Percentiles rank a stretch among this genome's conserved stretches.
These are phyloP conservation scores for Arachis stenosperma DNA, from an alignment of 306 rosid genomes.

Conservation along the genomic window DNA sequence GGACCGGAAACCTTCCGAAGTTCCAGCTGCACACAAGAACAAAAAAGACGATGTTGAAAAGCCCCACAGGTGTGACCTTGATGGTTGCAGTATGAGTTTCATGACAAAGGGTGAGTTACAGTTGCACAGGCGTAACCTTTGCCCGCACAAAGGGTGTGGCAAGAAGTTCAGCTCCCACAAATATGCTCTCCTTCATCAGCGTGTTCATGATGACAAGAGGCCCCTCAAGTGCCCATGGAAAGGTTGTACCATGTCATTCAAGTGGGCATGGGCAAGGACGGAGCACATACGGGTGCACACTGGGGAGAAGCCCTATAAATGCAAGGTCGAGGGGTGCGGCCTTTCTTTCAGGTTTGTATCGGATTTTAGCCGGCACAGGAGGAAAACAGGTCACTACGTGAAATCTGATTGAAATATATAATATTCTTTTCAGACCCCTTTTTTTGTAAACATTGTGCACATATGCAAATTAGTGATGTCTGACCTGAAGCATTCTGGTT, in stretches of 20 bases:
- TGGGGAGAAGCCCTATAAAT: slow-evolving; percentile 89
- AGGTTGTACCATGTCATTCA: slow-evolving; percentile 97
- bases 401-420: slow-evolving; percentile 48
- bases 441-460: slow-evolving; percentile 43
- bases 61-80: slow-evolving; percentile 73
- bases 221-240: slow-evolving; percentile 98
- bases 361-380: slow-evolving; percentile 91
- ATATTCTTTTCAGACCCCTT: slow-evolving; percentile 33
- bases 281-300: slow-evolving; percentile 98
- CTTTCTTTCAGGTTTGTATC: slow-evolving; percentile 94
- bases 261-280: slow-evolving; percentile 99
- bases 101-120: slow-evolving; percentile 63
- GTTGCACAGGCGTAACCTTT: slow-evolving; percentile 79
- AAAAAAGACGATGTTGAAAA: slow-evolving; percentile 49
- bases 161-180: slow-evolving; percentile 94
- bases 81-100: slow-evolving; percentile 88
- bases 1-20: slow-evolving; percentile 49
- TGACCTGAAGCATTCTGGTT: slow-evolving; percentile 44
- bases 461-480: slow-evolving; percentile 46
- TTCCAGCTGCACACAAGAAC: slow-evolving; percentile 40
- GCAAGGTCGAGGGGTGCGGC: slow-evolving; percentile 87
- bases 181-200: slow-evolving; percentile 80
- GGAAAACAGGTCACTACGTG: slow-evolving; percentile 88
- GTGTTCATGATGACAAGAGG: slow-evolving; percentile 87
- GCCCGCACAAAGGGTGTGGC: slow-evolving; percentile 92